Evolutionary conservation across 352 stramenopile genomes (phyloP).

Genomic region (Phytopythium chamaehyphon): DNA sequence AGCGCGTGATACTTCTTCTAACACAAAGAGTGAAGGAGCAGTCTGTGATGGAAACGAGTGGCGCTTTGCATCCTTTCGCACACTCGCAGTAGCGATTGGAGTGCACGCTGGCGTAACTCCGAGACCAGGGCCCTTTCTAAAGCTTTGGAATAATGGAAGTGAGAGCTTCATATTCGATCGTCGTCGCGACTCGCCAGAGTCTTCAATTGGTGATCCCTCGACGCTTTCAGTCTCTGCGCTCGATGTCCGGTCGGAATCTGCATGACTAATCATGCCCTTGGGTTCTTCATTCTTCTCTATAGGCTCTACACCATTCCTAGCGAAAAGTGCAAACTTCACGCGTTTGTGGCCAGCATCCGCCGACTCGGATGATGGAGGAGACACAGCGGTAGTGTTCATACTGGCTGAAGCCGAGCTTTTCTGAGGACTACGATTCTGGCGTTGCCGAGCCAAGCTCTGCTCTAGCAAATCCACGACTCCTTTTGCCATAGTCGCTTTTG

Average conservation of each 20-base stretch:
- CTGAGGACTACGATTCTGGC: not conserved
- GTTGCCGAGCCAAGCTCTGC: slow-evolving; percentile 13
- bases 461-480: slow-evolving; percentile 20
- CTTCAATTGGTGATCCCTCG: slow-evolving; percentile 3
- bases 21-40: slow-evolving; percentile 8
- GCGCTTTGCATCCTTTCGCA: slow-evolving; percentile 65
- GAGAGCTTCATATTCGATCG: slow-evolving; percentile 32
- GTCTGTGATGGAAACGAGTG: slow-evolving; percentile 47
- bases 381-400: not conserved
- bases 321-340: slow-evolving; percentile 3
- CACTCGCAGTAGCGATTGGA: slow-evolving; percentile 61
- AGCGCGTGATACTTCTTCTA: slow-evolving; percentile 11
- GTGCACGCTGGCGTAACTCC: slow-evolving; percentile 59
- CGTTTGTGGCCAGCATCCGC: not conserved
- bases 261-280: not conserved
- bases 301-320: not conserved
- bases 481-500: slow-evolving; percentile 10
- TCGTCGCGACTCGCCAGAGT: not conserved
- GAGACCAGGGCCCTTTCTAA: slow-evolving; percentile 47
- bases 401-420: not conserved
- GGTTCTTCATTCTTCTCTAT: not conserved
- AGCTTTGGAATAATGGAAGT: slow-evolving; percentile 68
- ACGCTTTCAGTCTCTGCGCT: slow-evolving; percentile 1
- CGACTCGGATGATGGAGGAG: not conserved
- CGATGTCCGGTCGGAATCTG: not conserved